Percentiles rank a stretch among this genome's conserved stretches.
These are phyloP conservation scores for Parathielavia appendiculata DNA, from an alignment of 495 filamentous ascomycete genomes.

Conservation along the genomic window DNA sequence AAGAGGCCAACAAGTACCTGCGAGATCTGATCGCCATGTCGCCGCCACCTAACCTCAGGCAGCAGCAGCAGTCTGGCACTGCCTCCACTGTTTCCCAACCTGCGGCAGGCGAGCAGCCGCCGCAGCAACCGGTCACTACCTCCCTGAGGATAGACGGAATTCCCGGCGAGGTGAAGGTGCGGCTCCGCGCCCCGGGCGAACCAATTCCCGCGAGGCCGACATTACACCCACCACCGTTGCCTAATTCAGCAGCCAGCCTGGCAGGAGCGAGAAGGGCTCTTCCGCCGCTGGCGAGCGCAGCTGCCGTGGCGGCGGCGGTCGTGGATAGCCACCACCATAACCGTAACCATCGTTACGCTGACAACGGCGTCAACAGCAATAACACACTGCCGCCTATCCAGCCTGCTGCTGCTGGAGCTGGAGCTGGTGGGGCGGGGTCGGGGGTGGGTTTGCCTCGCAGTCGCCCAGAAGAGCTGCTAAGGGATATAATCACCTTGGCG, in stretches of 20 bases:
- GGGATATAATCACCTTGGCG: conserved; percentile 40
- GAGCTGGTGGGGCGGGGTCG: neutral
- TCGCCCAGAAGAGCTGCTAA: conserved; percentile 37
- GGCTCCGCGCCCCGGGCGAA: conserved; percentile 28
- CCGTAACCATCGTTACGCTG: neutral
- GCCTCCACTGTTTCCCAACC: neutral
- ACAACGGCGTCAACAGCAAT: neutral
- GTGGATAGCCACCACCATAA: neutral
- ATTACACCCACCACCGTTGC: neutral
- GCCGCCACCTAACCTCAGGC: conserved; percentile 28
- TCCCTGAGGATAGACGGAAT: conserved; percentile 42
- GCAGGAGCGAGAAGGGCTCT: neutral
- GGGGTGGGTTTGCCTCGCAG: conserved; percentile 19
- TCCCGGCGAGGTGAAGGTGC: conserved; percentile 42
- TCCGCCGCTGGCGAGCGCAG: conserved; percentile 4
- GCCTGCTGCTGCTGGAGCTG: neutral
- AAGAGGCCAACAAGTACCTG: conserved; percentile 71
- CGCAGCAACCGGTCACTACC: conserved; percentile 13
- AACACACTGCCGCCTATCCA: conserved; percentile 25
- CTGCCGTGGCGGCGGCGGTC: neutral
- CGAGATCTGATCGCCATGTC: conserved; percentile 49
- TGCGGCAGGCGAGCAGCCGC: neutral
- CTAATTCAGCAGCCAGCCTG: neutral
- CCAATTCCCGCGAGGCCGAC: neutral
- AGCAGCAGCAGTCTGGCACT: neutral